These are phyloP conservation scores for Benincasa hispida DNA, from an alignment of 306 rosid genomes.

Conservation along the genomic window DNA sequence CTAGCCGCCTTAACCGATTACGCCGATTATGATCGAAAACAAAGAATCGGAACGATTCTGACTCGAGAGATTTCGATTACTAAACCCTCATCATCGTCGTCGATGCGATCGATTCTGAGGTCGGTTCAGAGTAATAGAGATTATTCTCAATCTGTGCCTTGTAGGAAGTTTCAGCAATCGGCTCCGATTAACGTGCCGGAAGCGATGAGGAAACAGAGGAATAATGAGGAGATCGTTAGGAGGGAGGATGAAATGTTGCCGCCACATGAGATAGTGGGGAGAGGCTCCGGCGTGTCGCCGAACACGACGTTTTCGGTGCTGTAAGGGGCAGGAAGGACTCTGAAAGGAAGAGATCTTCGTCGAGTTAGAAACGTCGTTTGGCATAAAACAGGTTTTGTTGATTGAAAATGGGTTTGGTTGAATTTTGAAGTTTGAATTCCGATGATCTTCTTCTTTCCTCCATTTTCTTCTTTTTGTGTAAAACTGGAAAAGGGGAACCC, in stretches of 20 bases:
- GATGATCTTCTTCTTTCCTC: not conserved
- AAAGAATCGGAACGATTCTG: constrained; percentile 20
- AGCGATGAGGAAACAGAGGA: constrained; percentile 17
- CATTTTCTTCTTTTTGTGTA: not conserved
- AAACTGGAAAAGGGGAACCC: too few relatives aligned
- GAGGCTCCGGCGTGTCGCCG: constrained; percentile 59
- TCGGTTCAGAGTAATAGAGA: constrained; percentile 24
- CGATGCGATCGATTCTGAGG: constrained; percentile 42
- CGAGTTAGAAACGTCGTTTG: constrained; percentile 77
- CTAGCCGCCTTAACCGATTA: constrained; percentile 34
- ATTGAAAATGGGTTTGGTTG: constrained; percentile 14
- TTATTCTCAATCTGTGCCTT: constrained; percentile 30
- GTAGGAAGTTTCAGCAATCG: constrained; percentile 47
- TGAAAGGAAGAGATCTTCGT: constrained; percentile 84
- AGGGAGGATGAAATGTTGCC: constrained; percentile 39
- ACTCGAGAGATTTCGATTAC: constrained; percentile 28
- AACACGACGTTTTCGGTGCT: constrained; percentile 65
- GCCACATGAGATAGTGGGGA: constrained; percentile 67
- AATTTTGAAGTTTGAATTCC: not conserved
- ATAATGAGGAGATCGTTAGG: constrained; percentile 18
- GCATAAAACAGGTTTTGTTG: constrained; percentile 80
- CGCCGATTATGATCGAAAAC: not conserved
- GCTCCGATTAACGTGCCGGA: constrained; percentile 66
- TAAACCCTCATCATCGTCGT: constrained; percentile 23
- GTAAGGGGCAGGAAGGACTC: constrained; percentile 86